phyloP scores from a whole-genome alignment of 228 moss, liverwort and hornwort genomes.

The Sphagnum fallax region DNA sequence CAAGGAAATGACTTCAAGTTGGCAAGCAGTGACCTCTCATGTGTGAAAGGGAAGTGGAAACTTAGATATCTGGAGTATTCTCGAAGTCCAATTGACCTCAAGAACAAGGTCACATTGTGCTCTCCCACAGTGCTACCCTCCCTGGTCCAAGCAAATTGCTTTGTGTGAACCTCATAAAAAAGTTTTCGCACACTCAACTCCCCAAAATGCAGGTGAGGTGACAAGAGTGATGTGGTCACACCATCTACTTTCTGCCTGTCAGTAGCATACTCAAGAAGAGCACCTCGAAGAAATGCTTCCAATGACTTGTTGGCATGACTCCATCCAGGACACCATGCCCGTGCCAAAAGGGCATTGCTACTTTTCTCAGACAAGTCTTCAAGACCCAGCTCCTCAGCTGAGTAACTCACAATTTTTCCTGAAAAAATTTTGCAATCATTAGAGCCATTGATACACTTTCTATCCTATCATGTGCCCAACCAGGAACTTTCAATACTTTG shows the following conservation, averaged over 20 bases:
- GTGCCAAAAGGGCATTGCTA: slow-evolving; percentile 83
- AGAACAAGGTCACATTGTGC: slow-evolving; percentile 68
- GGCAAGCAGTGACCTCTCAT: slow-evolving; percentile 93
- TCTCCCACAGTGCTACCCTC: slow-evolving; percentile 63
- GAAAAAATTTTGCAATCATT: slow-evolving; percentile 13
- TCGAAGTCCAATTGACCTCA: slow-evolving; percentile 91
- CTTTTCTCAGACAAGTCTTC: slow-evolving; percentile 85
- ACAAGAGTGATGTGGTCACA: slow-evolving; percentile 71
- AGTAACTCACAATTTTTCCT: slow-evolving; percentile 41
- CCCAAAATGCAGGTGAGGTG: slow-evolving; percentile 95
- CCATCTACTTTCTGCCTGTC: slow-evolving; percentile 81
- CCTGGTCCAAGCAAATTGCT: slow-evolving; percentile 73
- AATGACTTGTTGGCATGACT: slow-evolving; percentile 73
- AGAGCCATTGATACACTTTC: no score
- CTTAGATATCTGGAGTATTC: slow-evolving; percentile 99
- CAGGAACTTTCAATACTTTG: no score
- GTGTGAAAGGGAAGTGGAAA: slow-evolving; percentile 99
- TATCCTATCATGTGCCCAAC: no score
- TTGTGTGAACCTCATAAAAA: slow-evolving; percentile 78
- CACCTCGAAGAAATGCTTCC: slow-evolving; percentile 62
- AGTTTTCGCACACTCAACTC: slow-evolving; percentile 95
- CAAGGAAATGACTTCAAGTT: slow-evolving; percentile 98
- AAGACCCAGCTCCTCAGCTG: slow-evolving; percentile 65
- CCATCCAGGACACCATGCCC: slow-evolving; percentile 96
- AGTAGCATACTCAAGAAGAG: slow-evolving; percentile 64